Base-by-base conservation (phyloP, 1,139 yeast species). In the Candida dubliniensis region DNA sequence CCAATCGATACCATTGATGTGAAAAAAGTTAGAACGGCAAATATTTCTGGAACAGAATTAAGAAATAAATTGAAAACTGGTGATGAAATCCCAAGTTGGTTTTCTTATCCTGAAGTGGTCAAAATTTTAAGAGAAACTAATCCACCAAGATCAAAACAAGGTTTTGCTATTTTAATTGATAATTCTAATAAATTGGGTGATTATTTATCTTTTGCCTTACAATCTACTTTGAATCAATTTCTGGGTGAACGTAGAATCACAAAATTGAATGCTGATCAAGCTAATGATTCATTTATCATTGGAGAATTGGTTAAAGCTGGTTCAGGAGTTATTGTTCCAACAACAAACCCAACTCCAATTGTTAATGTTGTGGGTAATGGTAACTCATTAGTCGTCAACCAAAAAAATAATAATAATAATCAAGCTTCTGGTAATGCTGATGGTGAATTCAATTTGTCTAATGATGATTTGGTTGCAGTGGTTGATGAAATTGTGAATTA, bases 71-170 rank as follows among this genome's bases (percentile, higher is more conserved):
- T 91, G 62, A 85, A 83, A 71, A 86, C 85, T 48, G 98, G 98
- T 47, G 77, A 85, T 38, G 85, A 84, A 48, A 91, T 91, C 55
- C 98, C 98, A 49, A 95, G 81, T 59, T 91, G 98, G 98, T 91
- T 91, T 70, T 88, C 96, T 2, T 91, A 91, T 69, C 97, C 97
- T 5, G 97, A 91, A 67, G 97, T 91, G 40, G 98, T 91, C 48
- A 78, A 80, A 63, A 91, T 91, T 49, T 78, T 91, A 59, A 84
- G 98, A 64, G 95, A 89, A 56, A 82, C 95, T 38, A 91, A 91
- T 66, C 98, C 98, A 48, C 96, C 98, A 50, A 84, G 97, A 69
- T 79, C 76, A 48, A 67, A 77, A 49, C 98, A 91, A 71, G 98
- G 98, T 36, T 91, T 91, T 67, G 89, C 87, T 9, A 70, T 84